Conservation (phyloP, 768 basidiomycete genomes). For the Phanerochaete sordida region DNA sequence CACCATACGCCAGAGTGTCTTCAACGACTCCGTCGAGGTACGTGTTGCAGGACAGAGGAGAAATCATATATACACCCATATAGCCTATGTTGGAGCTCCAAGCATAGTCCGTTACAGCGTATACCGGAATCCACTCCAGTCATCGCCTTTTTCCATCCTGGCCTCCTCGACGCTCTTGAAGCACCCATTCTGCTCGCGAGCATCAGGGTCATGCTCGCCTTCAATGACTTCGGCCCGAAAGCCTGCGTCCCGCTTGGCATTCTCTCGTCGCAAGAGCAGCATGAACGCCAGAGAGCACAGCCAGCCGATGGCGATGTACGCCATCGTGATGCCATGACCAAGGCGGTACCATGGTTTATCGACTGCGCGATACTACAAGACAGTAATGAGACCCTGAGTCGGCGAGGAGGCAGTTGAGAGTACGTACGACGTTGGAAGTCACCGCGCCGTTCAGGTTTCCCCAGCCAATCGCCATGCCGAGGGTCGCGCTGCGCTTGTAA, state of each 20-base stretch:
- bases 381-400: neutral
- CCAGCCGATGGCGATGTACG: constrained; percentile 67
- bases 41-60: too few relatives aligned
- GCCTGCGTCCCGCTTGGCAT: constrained; percentile 58
- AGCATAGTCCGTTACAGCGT: neutral
- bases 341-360: constrained; percentile 68
- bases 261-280: constrained; percentile 52
- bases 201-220: constrained; percentile 40
- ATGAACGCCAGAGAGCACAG: constrained; percentile 47
- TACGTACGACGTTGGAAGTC: constrained; percentile 60
- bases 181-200: constrained; percentile 47
- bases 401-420: neutral
- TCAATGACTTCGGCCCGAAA: constrained; percentile 66
- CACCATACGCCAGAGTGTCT: too few relatives aligned
- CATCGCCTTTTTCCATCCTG: constrained; percentile 58
- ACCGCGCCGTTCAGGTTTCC: constrained; percentile 72
- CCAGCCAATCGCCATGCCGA: constrained; percentile 68
- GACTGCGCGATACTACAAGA: constrained; percentile 55
- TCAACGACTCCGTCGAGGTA: too few relatives aligned
- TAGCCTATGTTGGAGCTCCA: too few relatives aligned
- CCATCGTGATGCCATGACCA: constrained; percentile 66
- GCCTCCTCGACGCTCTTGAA: constrained; percentile 55
- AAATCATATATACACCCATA: too few relatives aligned
- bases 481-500: constrained; percentile 67
- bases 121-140: constrained; percentile 78